These are phyloP conservation scores for Kwoniella shandongensis DNA, from an alignment of 768 basidiomycete genomes.

Conservation along the genomic window DNA sequence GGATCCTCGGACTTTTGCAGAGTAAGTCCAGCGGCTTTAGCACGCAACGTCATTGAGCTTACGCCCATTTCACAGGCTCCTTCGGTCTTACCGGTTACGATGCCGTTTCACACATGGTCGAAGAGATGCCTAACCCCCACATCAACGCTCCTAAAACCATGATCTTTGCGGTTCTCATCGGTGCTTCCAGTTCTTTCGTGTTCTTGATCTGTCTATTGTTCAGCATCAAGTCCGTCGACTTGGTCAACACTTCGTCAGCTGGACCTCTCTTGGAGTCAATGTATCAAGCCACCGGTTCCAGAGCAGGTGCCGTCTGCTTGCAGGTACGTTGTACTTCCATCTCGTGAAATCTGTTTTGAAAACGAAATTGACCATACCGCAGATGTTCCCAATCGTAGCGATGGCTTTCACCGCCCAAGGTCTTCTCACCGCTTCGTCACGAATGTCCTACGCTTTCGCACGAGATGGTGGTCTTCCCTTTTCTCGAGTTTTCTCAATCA, in stretches of 20 bases:
- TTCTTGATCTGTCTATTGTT: constrained; percentile 43
- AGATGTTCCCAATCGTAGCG: constrained; percentile 39
- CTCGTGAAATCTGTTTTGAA: not conserved
- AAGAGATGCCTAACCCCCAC: constrained; percentile 45
- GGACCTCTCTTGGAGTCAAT: constrained; percentile 40
- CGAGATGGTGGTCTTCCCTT: constrained; percentile 41
- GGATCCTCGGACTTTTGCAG: constrained; percentile 44
- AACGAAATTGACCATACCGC: not conserved
- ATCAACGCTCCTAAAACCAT: constrained; percentile 43
- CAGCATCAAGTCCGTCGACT: constrained; percentile 36
- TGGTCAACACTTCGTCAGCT: constrained; percentile 35
- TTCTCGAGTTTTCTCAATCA: constrained; percentile 29
- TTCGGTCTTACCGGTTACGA: constrained; percentile 48
- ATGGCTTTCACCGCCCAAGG: constrained; percentile 49
- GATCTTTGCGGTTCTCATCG: constrained; percentile 38
- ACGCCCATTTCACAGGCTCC: constrained; percentile 18
- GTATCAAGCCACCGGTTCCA: constrained; percentile 39
- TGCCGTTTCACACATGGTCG: constrained; percentile 45
- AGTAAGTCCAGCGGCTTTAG: constrained; percentile 14
- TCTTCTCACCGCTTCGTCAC: constrained; percentile 36
- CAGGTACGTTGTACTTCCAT: constrained; percentile 12
- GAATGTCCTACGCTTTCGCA: constrained; percentile 44
- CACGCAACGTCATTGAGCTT: not conserved
- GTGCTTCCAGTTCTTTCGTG: constrained; percentile 34
- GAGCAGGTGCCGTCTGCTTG: constrained; percentile 44